Conservation (phyloP, 2,329 filamentous ascomycete species). For the Sarocladium oryzae region DNA sequence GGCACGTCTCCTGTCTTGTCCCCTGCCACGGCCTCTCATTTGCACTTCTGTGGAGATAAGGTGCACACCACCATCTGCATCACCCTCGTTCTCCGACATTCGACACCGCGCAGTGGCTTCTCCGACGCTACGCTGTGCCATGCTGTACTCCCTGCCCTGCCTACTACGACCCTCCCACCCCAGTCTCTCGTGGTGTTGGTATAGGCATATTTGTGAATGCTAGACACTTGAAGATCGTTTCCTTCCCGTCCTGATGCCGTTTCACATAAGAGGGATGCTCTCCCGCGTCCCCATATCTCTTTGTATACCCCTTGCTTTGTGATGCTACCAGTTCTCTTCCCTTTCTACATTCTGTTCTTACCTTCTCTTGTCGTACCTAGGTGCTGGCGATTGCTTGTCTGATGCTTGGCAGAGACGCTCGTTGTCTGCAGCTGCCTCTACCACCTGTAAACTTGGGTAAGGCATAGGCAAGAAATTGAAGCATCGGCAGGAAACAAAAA, state of each 20-base stretch:
- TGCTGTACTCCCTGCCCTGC: not conserved
- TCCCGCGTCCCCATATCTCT: not conserved
- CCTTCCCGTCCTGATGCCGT: not conserved
- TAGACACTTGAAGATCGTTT: constrained; percentile 2
- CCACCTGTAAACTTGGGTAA: not conserved
- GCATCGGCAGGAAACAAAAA: not conserved
- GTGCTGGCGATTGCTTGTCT: not conserved
- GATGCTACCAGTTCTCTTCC: not conserved
- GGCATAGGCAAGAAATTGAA: too few species aligned
- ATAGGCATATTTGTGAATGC: too few species aligned
- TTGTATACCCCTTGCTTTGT: not conserved
- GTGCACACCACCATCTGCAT: not conserved
- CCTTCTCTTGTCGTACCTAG: not conserved
- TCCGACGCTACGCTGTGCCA: too few species aligned
- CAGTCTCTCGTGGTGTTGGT: not conserved
- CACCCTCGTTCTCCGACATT: not conserved
- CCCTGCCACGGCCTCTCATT: not conserved
- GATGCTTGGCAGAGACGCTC: not conserved
- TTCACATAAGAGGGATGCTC: constrained; percentile 1
- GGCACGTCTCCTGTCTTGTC: too few species aligned
- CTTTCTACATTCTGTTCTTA: not conserved
- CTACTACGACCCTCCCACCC: not conserved
- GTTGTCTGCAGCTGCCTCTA: not conserved
- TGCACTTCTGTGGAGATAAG: not conserved
- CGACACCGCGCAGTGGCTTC: too few species aligned